A percentile compares a stretch with the other conserved stretches of the same genome.
Conservation (phyloP, 139 green algal genomes). For the Picochlorum sp. region DNA sequence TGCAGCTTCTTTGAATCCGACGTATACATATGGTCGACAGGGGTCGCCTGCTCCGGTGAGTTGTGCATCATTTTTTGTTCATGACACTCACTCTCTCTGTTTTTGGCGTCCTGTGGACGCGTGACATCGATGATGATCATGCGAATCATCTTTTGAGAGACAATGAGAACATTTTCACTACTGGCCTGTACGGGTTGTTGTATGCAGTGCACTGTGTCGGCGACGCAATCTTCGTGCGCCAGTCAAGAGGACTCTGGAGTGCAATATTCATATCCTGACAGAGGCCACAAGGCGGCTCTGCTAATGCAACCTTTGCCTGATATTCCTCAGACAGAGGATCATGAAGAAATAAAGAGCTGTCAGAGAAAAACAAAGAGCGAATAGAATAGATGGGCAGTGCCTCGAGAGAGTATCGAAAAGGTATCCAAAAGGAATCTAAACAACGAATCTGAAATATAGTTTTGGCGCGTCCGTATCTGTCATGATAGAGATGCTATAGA, state of each 20-base stretch:
- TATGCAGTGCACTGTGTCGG: neutral
- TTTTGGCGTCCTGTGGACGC: too few relatives aligned
- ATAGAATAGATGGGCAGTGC: neutral
- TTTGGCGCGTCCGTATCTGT: too few relatives aligned
- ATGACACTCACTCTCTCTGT: too few relatives aligned
- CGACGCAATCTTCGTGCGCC: neutral
- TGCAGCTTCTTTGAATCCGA: conserved; percentile 47
- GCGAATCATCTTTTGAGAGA: too few relatives aligned
- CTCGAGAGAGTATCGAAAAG: too few relatives aligned
- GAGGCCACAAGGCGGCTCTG: neutral
- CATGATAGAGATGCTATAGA: too few relatives aligned
- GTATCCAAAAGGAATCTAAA: too few relatives aligned
- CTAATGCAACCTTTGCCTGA: neutral
- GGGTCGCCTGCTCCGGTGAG: neutral
- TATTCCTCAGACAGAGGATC: neutral
- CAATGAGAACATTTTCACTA: too few relatives aligned
- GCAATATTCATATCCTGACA: neutral
- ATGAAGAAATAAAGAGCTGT: neutral
- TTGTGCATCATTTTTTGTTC: neutral
- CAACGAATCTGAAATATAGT: too few relatives aligned
- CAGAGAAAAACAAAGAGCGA: neutral
- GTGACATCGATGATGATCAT: too few relatives aligned
- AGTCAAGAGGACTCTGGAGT: neutral
- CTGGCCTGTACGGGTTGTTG: neutral
- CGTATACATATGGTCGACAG: conserved; percentile 43